Evolutionary conservation across 192 early-diverging fungal species (phyloP), one percentile per base, ranked within the genome.

Genomic region (Obelidium mucronatum): DNA sequence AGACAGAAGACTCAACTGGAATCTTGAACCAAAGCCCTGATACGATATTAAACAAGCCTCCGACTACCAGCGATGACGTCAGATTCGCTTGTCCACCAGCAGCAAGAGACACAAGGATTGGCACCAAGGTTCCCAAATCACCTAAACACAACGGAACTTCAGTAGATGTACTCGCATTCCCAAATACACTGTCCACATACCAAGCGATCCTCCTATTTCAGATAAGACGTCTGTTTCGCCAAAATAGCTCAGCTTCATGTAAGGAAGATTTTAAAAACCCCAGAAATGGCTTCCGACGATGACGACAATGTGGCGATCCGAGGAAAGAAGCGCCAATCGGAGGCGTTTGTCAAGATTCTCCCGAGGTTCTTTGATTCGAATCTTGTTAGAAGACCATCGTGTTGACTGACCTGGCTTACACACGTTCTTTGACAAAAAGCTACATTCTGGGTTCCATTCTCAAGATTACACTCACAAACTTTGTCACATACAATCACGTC

Each of bases 401-500:
- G n/a, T n/a, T n/a, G n/a, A n/a, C n/a, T n/a, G n/a, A n/a, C n/a
- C n/a, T n/a, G n/a, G n/a, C n/a, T n/a, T n/a, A n/a, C n/a, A n/a
- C n/a, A n/a, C n/a, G n/a, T n/a, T n/a, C n/a, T n/a, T n/a, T n/a
- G n/a, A n/a, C n/a, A n/a, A 51, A 8, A 24, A 84, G 82, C 28
- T 82, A 77, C 44, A 39, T 59, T 35, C 26, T 40, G 6, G 95
- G 95, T 0, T 77, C 90, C 1, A 96, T 97, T 62, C 79, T 94
- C 0, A 84, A 90, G 44, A 90, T 97, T 11, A 80, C 87, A 3
- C 82, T 96, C 30, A 89, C 78, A n/a, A 94, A 96, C 80, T 99
- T 99, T 82, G 91, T 99, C n/a, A 99, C 97, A 0, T 99, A 99
- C 80, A 92, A 95, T 71, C 81, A 80, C 11, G 92, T 93, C 65